Base-by-base conservation (phyloP, 495 filamentous ascomycete genomes). In the Penicillium diatomitis region DNA sequence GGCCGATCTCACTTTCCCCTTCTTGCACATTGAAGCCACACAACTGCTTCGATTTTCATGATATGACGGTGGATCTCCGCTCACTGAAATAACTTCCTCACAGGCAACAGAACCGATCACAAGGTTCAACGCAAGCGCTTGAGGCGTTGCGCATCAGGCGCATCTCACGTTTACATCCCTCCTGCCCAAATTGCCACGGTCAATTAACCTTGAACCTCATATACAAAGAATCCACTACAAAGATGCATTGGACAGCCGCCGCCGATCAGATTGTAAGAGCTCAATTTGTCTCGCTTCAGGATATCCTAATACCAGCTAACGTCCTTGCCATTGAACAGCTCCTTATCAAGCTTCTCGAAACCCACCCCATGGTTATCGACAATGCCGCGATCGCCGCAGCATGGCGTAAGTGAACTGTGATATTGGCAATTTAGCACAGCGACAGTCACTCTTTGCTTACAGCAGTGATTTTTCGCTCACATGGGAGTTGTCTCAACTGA, bases 341-440 rank as follows among this genome's bases (percentile, higher is more conserved):
- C 9, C 57, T 77, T 0, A 47, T 73, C 1, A 77, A 73, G 35
- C 70, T 76, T 44, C 51, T 77, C 4, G 66, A 75, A 41, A 73
- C 69, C 4, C 70, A 70, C 12, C 54, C 69, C 0, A 30, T 78
- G 6, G 55, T 37, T 6, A 58, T 73, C n/a, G 67, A 76, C 48
- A 55, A 55, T 11, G 64, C 62, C 12, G 61, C 57, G 6, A 64
- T 77, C 9, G 64, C 72, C 8, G 63, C 54, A 3, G 61, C 63
- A 20, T 78, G 73, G 74, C 68, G 71, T 74, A 70, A 62, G 71
- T 64, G 9, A 2, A 4, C 9, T 34, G 6, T 12, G 3, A 4
- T 32, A 5, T 8, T 33, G 12, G 4, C n/a, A 3, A 1, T 0
- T 4, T 42, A 5, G 2, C 3, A 0, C 20, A 9, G 5, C 20